phyloP scores from a whole-genome alignment of 257 asterid species.

The Prunella vulgaris region DNA sequence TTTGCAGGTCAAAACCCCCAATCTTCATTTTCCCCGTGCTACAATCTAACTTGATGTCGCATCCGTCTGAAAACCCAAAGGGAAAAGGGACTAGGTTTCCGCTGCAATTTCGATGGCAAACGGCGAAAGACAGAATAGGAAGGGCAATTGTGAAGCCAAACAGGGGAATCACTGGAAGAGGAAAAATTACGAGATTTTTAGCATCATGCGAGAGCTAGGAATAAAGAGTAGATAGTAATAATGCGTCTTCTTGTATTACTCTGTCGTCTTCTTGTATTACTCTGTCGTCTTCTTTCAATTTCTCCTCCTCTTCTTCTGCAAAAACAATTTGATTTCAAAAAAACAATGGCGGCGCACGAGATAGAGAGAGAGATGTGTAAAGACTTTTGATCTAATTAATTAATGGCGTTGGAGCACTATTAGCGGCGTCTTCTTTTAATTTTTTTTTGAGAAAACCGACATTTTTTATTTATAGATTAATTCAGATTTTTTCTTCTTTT shows the following conservation, averaged over 20 bases:
- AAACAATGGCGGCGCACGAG: neutral
- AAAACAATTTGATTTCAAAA: slow-evolving; percentile 11
- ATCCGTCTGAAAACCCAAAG: slow-evolving; percentile 57
- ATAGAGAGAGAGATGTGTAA: neutral
- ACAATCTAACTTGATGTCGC: slow-evolving; percentile 47
- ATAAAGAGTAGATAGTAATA: neutral
- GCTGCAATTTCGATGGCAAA: slow-evolving; percentile 37
- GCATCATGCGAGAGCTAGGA: slow-evolving; percentile 13
- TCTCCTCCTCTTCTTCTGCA: neutral
- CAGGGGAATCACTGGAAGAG: slow-evolving; percentile 20
- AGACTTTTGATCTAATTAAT: no score
- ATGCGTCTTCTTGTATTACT: slow-evolving; percentile 18
- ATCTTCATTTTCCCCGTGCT: slow-evolving; percentile 29
- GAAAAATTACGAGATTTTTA: neutral
- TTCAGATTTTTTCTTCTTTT: no score
- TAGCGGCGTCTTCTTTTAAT: no score
- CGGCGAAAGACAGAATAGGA: slow-evolving; percentile 2
- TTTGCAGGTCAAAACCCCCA: slow-evolving; percentile 36
- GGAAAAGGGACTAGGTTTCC: slow-evolving; percentile 39
- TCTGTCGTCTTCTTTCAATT: neutral
- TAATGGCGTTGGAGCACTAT: no score
- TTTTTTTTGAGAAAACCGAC: no score
- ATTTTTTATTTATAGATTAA: no score
- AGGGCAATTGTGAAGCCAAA: slow-evolving; percentile 15
- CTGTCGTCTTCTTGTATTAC: neutral